These are phyloP conservation scores for Daldinia vernicosa DNA, from an alignment of 495 filamentous ascomycete species.

Conservation along the genomic window DNA sequence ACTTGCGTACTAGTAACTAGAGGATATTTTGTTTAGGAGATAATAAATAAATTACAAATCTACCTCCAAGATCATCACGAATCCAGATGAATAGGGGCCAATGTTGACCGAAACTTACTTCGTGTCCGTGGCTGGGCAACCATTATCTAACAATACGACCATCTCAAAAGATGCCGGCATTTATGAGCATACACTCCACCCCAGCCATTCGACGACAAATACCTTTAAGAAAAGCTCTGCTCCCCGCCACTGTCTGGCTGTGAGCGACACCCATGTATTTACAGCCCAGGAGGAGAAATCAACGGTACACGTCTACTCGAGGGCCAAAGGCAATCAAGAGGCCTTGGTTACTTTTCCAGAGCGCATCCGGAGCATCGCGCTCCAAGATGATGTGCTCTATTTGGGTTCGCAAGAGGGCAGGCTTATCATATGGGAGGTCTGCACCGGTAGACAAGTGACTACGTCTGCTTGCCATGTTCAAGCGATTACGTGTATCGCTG, in stretches of 20 bases:
- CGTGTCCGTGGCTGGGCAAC: constrained; percentile 72
- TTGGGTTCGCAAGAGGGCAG: constrained; percentile 88
- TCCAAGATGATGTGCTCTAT: constrained; percentile 73
- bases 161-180: constrained; percentile 81
- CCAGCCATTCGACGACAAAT: constrained; percentile 71
- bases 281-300: constrained; percentile 91
- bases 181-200: constrained; percentile 83
- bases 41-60: not conserved
- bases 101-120: constrained; percentile 89
- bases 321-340: constrained; percentile 85
- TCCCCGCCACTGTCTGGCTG: constrained; percentile 77
- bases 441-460: constrained; percentile 85
- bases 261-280: constrained; percentile 86
- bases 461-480: constrained; percentile 91
- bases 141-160: constrained; percentile 69
- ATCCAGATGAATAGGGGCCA: constrained; percentile 6
- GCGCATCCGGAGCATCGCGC: constrained; percentile 76
- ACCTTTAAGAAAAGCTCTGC: constrained; percentile 94
- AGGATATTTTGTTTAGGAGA: not conserved
- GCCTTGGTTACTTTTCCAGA: constrained; percentile 86
- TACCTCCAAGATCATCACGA: constrained; percentile 7
- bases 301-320: constrained; percentile 88
- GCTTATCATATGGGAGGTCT: constrained; percentile 93
- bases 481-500: constrained; percentile 77
- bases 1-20: not conserved